Evolutionary conservation across 768 basidiomycete genomes (phyloP).

Genomic region (Auricularia auricula-judae): DNA sequence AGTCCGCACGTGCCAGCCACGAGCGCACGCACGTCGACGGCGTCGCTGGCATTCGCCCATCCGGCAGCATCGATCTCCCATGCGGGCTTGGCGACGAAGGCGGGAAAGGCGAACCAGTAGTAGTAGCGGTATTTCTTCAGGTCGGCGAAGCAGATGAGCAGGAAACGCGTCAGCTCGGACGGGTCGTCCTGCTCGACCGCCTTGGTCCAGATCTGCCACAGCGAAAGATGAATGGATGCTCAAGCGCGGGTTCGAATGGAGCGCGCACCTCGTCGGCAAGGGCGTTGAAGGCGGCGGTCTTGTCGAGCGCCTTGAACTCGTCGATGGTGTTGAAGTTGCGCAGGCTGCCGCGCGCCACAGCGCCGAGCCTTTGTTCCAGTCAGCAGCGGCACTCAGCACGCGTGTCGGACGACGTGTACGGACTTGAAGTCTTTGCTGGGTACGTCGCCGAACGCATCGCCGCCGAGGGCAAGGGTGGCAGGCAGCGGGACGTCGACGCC

Average conservation of each 20-base stretch:
- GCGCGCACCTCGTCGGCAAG: slow-evolving; percentile 51
- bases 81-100: slow-evolving; percentile 77
- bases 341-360: slow-evolving; percentile 50
- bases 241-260: neutral
- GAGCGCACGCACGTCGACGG: slow-evolving; percentile 1
- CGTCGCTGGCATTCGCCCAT: slow-evolving; percentile 36
- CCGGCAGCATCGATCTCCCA: slow-evolving; percentile 70
- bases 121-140: slow-evolving; percentile 97
- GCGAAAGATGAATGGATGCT: no score
- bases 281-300: slow-evolving; percentile 73
- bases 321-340: slow-evolving; percentile 98
- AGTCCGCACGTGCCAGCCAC: neutral
- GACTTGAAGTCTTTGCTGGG: slow-evolving; percentile 29
- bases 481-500: slow-evolving; percentile 63
- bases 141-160: slow-evolving; percentile 90
- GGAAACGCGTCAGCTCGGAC: slow-evolving; percentile 58
- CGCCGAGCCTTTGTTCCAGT: slow-evolving; percentile 26
- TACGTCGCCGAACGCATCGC: slow-evolving; percentile 47
- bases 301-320: slow-evolving; percentile 84
- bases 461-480: slow-evolving; percentile 52
- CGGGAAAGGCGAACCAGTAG: slow-evolving; percentile 98
- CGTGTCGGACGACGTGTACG: neutral
- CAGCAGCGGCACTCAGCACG: no score
- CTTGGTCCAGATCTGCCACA: slow-evolving; percentile 57
- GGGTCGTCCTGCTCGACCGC: slow-evolving; percentile 42